These are phyloP conservation scores for Pleurotus sapidus DNA, from an alignment of 768 basidiomycete genomes.

Conservation along the genomic window DNA sequence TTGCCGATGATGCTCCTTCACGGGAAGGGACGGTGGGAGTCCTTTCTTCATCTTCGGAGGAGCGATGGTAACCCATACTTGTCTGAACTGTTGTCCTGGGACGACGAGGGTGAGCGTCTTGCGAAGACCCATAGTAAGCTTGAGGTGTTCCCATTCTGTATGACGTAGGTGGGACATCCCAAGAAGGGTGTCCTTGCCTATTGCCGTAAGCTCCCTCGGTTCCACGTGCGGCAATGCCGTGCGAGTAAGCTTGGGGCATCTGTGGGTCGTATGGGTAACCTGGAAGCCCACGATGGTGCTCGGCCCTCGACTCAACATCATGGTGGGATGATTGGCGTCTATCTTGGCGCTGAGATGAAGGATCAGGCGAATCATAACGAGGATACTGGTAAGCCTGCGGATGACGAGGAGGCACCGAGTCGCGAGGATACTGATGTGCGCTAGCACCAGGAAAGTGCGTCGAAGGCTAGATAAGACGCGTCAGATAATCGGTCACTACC, in stretches of 20 bases:
- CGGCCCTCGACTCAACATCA: not conserved
- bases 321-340: not conserved
- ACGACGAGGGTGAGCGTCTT: conserved; percentile 10
- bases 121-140: conserved; percentile 1
- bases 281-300: conserved; percentile 4
- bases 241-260: not conserved
- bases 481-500: too few relatives aligned
- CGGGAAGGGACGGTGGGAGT: conserved; percentile 28
- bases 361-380: not conserved
- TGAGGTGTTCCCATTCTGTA: conserved; percentile 1
- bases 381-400: conserved; percentile 1
- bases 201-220: not conserved
- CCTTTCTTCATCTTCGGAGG: conserved; percentile 31
- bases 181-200: conserved; percentile 3
- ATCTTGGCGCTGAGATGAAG: not conserved
- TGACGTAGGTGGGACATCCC: conserved; percentile 4
- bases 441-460: not conserved
- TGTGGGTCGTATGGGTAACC: conserved; percentile 4
- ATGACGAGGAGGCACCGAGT: not conserved
- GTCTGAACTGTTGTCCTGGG: conserved; percentile 25
- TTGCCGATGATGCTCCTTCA: conserved; percentile 3
- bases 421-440: not conserved
- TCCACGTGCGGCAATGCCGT: not conserved
- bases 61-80: conserved; percentile 14
- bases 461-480: not conserved